A percentile compares a stretch with the other conserved stretches of the same genome.
Conservation (phyloP, 2,329 filamentous ascomycete genomes). For the Aspergillus proliferans region DNA sequence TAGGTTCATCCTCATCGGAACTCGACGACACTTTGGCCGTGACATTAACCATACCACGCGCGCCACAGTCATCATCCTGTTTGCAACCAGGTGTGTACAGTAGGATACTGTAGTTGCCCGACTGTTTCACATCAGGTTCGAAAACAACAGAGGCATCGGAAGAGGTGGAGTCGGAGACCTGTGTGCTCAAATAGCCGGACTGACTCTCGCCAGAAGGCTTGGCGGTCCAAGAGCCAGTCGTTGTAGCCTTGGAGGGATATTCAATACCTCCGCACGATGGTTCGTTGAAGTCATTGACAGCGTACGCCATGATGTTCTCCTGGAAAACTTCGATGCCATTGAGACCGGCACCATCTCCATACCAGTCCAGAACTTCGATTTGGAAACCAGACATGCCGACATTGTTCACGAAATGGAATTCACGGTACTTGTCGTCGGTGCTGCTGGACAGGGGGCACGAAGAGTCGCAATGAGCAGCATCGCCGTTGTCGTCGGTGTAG, state of each 20-base stretch:
- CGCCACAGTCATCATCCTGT: conserved; percentile 68
- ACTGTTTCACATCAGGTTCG: conserved; percentile 73
- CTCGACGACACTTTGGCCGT: conserved; percentile 60
- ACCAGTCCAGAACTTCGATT: conserved; percentile 81
- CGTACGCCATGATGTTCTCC: conserved; percentile 79
- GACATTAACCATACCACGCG: conserved; percentile 74
- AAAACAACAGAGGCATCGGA: conserved; percentile 60
- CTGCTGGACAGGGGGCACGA: conserved; percentile 77
- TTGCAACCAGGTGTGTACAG: conserved; percentile 89
- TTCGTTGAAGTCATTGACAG: conserved; percentile 82
- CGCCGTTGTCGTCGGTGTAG: conserved; percentile 68
- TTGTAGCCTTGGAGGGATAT: conserved; percentile 59
- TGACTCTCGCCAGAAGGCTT: conserved; percentile 62
- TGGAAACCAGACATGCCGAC: conserved; percentile 85
- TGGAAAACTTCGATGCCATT: conserved; percentile 82
- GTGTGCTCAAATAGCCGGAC: conserved; percentile 69
- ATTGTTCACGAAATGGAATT: conserved; percentile 82
- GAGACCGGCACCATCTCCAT: conserved; percentile 77
- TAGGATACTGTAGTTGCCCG: conserved; percentile 85
- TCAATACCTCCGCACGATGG: conserved; percentile 65
- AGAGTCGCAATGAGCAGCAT: conserved; percentile 67
- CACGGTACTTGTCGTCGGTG: conserved; percentile 62
- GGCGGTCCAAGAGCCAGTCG: conserved; percentile 67
- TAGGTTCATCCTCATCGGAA: conserved; percentile 41
- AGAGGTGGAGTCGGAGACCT: conserved; percentile 53